phyloP scores from a whole-genome alignment of 2,329 filamentous ascomycete genomes.

The Apiospora saccharicola region DNA sequence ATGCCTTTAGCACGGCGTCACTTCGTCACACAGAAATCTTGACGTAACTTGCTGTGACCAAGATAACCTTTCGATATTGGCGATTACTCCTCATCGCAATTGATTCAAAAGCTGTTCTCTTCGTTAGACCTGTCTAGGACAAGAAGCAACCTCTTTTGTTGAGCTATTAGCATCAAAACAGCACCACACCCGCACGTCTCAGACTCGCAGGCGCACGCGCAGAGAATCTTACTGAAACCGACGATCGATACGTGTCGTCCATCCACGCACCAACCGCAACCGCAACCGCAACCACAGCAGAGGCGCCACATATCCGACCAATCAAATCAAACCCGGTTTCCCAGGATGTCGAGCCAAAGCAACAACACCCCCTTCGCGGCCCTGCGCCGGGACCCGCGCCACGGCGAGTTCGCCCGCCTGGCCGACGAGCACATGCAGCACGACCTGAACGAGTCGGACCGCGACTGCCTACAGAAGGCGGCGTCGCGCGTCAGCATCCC shows the following conservation, averaged over 20 bases:
- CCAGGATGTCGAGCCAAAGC: not conserved
- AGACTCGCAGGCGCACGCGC: not conserved
- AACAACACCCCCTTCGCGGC: slow-evolving; percentile 38
- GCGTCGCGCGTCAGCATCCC: slow-evolving; percentile 61
- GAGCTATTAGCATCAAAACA: not conserved
- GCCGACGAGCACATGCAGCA: slow-evolving; percentile 66
- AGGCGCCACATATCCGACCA: not conserved
- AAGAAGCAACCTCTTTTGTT: too few species aligned
- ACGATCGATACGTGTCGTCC: not conserved
- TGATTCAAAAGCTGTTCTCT: not conserved
- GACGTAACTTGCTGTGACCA: not conserved
- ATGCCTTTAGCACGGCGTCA: not conserved
- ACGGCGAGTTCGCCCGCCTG: slow-evolving; percentile 60
- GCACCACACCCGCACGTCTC: not conserved
- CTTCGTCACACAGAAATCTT: slow-evolving; percentile 3
- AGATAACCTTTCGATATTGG: not conserved
- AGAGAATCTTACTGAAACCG: not conserved
- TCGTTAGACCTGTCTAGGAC: not conserved
- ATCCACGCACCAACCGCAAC: too few species aligned
- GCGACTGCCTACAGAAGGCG: slow-evolving; percentile 62
- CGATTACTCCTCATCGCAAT: not conserved
- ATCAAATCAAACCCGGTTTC: not conserved
- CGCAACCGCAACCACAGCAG: not conserved
- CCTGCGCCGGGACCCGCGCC: slow-evolving; percentile 43
- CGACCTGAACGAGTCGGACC: slow-evolving; percentile 62